Percentiles rank a stretch among this genome's conserved stretches.
These are phyloP conservation scores for Hura crepitans DNA, from an alignment of 441 rosid species.

Conservation along the genomic window DNA sequence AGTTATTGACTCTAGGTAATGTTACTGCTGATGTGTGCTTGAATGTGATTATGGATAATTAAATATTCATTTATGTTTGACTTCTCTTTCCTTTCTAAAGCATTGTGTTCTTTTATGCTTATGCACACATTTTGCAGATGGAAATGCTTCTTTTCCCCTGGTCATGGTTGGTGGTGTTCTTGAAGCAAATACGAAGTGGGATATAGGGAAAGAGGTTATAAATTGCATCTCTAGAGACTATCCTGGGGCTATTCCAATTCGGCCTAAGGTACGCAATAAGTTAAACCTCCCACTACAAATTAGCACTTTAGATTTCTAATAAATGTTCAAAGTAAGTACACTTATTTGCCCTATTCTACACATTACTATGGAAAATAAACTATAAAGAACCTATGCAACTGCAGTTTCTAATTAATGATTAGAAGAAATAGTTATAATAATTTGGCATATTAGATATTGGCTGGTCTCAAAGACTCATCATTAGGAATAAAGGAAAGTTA, in stretches of 20 bases:
- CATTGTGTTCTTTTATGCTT: not conserved
- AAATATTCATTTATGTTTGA: not conserved
- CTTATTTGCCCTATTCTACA: not conserved
- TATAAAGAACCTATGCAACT: not conserved
- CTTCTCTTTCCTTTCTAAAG: not conserved
- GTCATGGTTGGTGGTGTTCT: conserved; percentile 87
- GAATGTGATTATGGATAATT: conserved; percentile 2
- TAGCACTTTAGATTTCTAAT: not conserved
- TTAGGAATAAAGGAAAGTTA: not conserved
- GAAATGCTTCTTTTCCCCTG: conserved; percentile 52
- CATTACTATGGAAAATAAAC: not conserved
- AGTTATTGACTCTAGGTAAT: not conserved
- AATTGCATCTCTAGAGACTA: conserved; percentile 47
- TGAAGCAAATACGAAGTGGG: conserved; percentile 63
- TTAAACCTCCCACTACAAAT: not conserved
- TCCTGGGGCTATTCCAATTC: conserved; percentile 49
- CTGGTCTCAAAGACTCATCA: not conserved
- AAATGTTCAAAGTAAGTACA: too few relatives aligned
- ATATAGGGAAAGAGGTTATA: conserved; percentile 64
- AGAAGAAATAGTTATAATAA: not conserved
- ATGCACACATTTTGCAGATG: conserved; percentile 41
- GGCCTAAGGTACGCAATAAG: conserved; percentile 50
- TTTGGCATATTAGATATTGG: not conserved
- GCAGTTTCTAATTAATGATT: not conserved
- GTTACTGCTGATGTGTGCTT: not conserved